Base-by-base conservation (phyloP, 2,329 filamentous ascomycete genomes). In the Fusarium palustre region DNA sequence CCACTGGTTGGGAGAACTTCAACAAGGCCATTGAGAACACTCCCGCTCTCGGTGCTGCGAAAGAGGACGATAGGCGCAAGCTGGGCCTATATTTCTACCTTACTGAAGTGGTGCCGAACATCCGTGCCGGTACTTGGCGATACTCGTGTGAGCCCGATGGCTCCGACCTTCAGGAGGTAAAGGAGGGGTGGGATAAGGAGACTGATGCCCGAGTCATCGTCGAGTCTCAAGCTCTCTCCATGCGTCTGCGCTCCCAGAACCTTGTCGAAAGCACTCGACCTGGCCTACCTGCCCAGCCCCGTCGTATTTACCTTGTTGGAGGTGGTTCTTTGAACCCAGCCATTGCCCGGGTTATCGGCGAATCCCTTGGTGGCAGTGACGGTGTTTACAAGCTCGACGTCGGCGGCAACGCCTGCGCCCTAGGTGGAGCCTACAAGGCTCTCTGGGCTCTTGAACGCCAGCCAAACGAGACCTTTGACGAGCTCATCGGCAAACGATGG, bases 371-470 rank as follows among this genome's bases (percentile, higher is more conserved):
- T 54, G 93, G 93, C 34, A 87, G 86, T 4, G 96, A 98, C 68
- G 96, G 96, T 25, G 92, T 98, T 28, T 99, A 93, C 82, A 92
- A 91, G 80, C 88, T 99, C 16, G 94, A 98, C 76, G 93, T 98
- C 7, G 95, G 96, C 28, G 94, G 94, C 28, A 97, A 97, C 81
- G 95, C 96, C 4, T 99, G 96, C 81, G 96, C 95, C 13, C 82
- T 98, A 16, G 96, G 96, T 16, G 93, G 93, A 9, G 95, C 95
- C 28, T 97, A 98, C 81, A 98, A 98, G 82, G 95, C 96, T 16
- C 90, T 97, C 0, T 99, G 96, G 96, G 94, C 92, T 1, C 84
- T 93, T 57, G 93, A 96, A 83, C 83, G 92, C 48, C 79, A 80
- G 25, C 78, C 81, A 3, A 85, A 83, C 20, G 90, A 97, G 86